Percentiles rank a stretch among this genome's conserved stretches.
phyloP scores from a whole-genome alignment of 768 basidiomycete species.

The Boletus rex-veris region DNA sequence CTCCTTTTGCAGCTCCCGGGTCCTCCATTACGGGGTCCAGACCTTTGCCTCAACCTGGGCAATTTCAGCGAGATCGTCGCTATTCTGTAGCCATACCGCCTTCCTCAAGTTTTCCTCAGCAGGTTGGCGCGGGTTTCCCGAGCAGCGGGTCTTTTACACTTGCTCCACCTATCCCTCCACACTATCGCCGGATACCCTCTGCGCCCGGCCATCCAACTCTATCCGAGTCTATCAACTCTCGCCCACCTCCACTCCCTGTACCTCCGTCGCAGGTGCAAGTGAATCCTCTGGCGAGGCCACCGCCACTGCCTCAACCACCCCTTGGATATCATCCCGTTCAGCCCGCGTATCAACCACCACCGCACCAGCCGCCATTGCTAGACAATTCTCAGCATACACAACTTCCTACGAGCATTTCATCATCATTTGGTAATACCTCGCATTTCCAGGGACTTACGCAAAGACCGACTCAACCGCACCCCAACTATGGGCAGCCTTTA shows the following conservation, averaged over 20 bases:
- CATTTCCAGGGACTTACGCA: constrained; percentile 41
- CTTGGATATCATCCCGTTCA: constrained; percentile 42
- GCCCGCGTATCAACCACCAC: constrained; percentile 35
- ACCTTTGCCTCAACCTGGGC: constrained; percentile 32
- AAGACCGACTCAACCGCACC: constrained; percentile 35
- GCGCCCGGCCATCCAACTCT: constrained; percentile 24
- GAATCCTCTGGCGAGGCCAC: constrained; percentile 37
- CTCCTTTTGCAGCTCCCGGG: background rate
- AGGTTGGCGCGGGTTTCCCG: constrained; percentile 14
- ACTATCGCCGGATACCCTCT: constrained; percentile 33
- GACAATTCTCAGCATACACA: constrained; percentile 28
- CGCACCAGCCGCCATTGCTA: constrained; percentile 33
- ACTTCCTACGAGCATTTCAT: constrained; percentile 23
- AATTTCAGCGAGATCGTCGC: constrained; percentile 29
- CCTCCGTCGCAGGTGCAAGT: constrained; percentile 26
- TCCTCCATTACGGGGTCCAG: constrained; percentile 22
- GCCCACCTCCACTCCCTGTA: constrained; percentile 24
- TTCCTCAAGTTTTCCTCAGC: constrained; percentile 33
- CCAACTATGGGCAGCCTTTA: constrained; percentile 31
- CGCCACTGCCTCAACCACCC: constrained; percentile 52
- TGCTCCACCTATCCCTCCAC: constrained; percentile 26
- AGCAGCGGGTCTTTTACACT: constrained; percentile 18
- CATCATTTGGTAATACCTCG: constrained; percentile 23
- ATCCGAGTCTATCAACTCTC: constrained; percentile 18
- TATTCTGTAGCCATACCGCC: constrained; percentile 28